Evolutionary conservation across 768 basidiomycete genomes (phyloP), one percentile per base, ranked within the genome.

Genomic region (Mycena metata): DNA sequence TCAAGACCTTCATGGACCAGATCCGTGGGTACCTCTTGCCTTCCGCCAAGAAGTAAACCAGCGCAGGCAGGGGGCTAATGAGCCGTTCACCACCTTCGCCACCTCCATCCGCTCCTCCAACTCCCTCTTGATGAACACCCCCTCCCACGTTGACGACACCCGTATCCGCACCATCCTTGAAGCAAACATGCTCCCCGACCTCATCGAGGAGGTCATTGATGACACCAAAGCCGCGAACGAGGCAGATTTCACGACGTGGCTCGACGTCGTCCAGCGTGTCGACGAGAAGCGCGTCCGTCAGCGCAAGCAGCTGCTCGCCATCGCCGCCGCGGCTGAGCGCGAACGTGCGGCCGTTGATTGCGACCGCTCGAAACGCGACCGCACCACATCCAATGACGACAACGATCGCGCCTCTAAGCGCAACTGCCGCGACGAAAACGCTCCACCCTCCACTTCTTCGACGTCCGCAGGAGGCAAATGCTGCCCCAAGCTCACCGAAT

Each of bases 91-190:
- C 21, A 10, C 3, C 8, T 59, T 59, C 26, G 1, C 19, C 19
- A 59, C 43, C 26, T 1, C 42, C 12, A 23, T 59, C 13, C 10
- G 15, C 4, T 16, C 8, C 5, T 0, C 16, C 17, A 59, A 59
- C 24, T 59, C 57, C 57, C 43, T 59, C 26, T 26, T 59, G 0
- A 33, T 59, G 43, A 59, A 59, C 43, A 59, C 57, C 43, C 1
- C 23, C n/a, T 30, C 42, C 57, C 57, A 59, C 19, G 13, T 59
- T 16, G 45, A 46, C 57, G 17, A 43, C 23, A 43, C 42, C 1
- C 43, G 23, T 6, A 1, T 59, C 57, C n/a, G 57, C 21, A n/a
- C 35, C 10, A 6, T 59, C 19, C 57, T 59, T 41, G 57, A 59
- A n/a, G 7, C 51, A 1, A 33, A 33, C 12, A 59, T 59, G 57